A percentile compares a stretch with the other conserved stretches of the same genome.
Evolutionary conservation across 139 green algal species (phyloP).

Genomic region (Micractinium sp.): DNA sequence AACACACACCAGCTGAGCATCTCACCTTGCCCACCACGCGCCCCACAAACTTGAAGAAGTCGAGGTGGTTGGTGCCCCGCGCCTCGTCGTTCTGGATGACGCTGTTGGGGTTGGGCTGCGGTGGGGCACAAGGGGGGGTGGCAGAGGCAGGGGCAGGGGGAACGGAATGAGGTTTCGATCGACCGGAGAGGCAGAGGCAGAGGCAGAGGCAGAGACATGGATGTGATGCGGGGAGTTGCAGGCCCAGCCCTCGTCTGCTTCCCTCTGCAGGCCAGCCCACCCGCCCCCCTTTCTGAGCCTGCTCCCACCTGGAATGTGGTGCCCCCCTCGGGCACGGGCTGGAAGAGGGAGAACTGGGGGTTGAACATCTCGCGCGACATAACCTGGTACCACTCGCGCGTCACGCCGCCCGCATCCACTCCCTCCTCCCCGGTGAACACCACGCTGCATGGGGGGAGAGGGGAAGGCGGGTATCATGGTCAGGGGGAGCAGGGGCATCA

Average conservation of each 20-base stretch:
- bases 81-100: conserved; percentile 85
- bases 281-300: background rate
- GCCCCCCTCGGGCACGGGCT: conserved; percentile 79
- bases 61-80: conserved; percentile 89
- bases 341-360: conserved; percentile 90
- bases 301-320: conserved; percentile 90
- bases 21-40: conserved; percentile 78
- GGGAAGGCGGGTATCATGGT: background rate
- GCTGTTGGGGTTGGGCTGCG: conserved; percentile 90
- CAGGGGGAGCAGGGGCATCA: background rate
- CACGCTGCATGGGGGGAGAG: conserved; percentile 55
- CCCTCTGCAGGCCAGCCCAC: background rate
- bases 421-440: conserved; percentile 95
- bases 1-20: background rate
- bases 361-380: conserved; percentile 98
- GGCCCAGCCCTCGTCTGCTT: background rate
- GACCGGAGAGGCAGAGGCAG: no score
- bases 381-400: conserved; percentile 95
- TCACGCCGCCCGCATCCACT: conserved; percentile 96
- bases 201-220: background rate
- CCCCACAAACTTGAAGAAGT: conserved; percentile 95
- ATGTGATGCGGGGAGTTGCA: background rate
- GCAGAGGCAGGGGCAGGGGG: background rate
- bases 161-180: no score
- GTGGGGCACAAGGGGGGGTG: background rate